Evolutionary conservation across 495 filamentous ascomycete genomes (phyloP).

Genomic region (Annulohypoxylon moriforme): DNA sequence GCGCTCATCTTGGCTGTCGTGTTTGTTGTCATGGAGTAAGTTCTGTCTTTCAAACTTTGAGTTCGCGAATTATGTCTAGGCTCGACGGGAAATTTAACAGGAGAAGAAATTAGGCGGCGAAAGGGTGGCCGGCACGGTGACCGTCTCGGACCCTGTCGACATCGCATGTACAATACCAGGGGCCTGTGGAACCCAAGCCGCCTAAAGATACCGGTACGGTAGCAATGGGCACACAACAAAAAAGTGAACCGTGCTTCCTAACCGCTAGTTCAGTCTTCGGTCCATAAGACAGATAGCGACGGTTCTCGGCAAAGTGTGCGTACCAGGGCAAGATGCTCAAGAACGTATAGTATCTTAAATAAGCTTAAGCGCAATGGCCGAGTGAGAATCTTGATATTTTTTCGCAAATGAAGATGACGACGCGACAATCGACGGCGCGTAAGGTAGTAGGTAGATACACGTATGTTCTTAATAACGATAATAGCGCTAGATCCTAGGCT

Average conservation of each 20-base stretch:
- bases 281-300: constrained; percentile 21
- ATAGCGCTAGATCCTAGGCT: constrained; percentile 10
- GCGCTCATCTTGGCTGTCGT: constrained; percentile 18
- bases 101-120: constrained; percentile 38
- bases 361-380: constrained; percentile 32
- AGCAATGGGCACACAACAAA: constrained; percentile 28
- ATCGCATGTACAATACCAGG: constrained; percentile 25
- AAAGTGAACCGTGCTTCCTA: constrained; percentile 21
- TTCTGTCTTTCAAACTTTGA: constrained; percentile 22
- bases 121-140: constrained; percentile 31
- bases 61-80: constrained; percentile 25
- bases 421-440: constrained; percentile 21
- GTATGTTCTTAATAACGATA: constrained; percentile 1
- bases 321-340: constrained; percentile 18
- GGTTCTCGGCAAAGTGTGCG: constrained; percentile 22
- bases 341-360: constrained; percentile 23
- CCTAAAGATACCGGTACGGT: constrained; percentile 31
- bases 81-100: constrained; percentile 20
- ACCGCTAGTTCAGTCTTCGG: background rate
- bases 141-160: constrained; percentile 44
- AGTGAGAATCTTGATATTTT: constrained; percentile 16
- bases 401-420: constrained; percentile 24
- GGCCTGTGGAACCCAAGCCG: constrained; percentile 42
- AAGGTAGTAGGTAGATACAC: background rate
- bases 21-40: constrained; percentile 19